phyloP scores from a whole-genome alignment of 108 stramenopile genomes.

The Skeletonema grethae region DNA sequence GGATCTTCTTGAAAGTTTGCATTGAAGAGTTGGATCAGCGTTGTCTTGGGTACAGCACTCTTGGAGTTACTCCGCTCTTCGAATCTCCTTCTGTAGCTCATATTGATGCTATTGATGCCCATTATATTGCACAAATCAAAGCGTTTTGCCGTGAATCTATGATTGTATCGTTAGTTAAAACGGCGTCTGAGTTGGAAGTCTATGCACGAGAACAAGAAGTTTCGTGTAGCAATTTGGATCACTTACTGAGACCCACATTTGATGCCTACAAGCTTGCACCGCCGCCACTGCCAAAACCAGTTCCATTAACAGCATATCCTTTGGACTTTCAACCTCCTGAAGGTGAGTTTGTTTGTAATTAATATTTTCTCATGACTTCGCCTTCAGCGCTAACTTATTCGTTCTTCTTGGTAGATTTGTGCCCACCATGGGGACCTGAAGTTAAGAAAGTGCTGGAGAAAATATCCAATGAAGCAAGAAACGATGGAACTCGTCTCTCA shows the following conservation, averaged over 20 bases:
- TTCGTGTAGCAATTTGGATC: conserved; percentile 77
- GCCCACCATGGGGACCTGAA: conserved; percentile 82
- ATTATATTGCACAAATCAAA: conserved; percentile 82
- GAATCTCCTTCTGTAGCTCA: conserved; percentile 80
- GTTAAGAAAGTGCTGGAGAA: conserved; percentile 76
- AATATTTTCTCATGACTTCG: neutral
- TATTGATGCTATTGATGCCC: conserved; percentile 84
- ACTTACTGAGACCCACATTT: conserved; percentile 69
- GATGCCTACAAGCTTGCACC: conserved; percentile 60
- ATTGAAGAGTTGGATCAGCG: conserved; percentile 72
- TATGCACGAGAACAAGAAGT: conserved; percentile 84
- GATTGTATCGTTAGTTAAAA: conserved; percentile 75
- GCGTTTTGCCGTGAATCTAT: conserved; percentile 76
- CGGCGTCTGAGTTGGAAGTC: conserved; percentile 81
- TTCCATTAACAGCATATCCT: conserved; percentile 80
- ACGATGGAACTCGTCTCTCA: conserved; percentile 20
- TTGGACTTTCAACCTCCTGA: conserved; percentile 83
- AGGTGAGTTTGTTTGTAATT: conserved; percentile 32
- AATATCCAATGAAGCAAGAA: conserved; percentile 29
- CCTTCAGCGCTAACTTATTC: neutral
- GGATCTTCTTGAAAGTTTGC: conserved; percentile 64
- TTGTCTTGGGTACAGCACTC: conserved; percentile 63
- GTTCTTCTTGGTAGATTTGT: conserved; percentile 33
- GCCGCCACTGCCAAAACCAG: conserved; percentile 60
- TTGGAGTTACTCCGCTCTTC: conserved; percentile 62